A percentile compares a stretch with the other conserved stretches of the same genome.
Evolutionary conservation across 1,284 basidiomycete genomes (phyloP).

Genomic region (Naganishia albida): DNA sequence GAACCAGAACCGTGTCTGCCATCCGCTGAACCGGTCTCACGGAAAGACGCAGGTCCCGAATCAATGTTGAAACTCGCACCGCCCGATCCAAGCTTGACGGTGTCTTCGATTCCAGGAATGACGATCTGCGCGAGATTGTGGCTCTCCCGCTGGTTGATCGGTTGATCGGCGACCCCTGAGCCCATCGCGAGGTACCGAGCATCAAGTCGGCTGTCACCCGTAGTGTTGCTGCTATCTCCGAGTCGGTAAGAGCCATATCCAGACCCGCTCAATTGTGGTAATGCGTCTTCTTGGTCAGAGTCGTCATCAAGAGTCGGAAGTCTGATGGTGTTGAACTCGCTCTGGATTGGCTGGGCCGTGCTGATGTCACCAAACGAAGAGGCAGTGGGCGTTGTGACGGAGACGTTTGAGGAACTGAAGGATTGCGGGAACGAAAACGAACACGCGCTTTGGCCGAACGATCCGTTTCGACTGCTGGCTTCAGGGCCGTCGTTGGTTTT

Average conservation of each 20-base stretch:
- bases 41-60: not conserved
- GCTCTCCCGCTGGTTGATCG: not conserved
- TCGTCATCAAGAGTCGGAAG: constrained; percentile 29
- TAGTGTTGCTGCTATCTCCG: not conserved
- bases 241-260: constrained; percentile 12
- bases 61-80: not conserved
- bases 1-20: not conserved
- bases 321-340: constrained; percentile 26
- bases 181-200: not conserved
- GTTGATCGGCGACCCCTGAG: not conserved
- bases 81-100: constrained; percentile 5
- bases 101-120: constrained; percentile 18
- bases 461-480: not conserved
- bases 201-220: not conserved
- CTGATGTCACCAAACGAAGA: constrained; percentile 5
- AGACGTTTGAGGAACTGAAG: not conserved
- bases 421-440: constrained; percentile 27
- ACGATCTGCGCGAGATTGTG: constrained; percentile 23
- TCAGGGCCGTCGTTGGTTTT: not conserved
- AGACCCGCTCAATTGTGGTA: constrained; percentile 5
- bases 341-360: not conserved
- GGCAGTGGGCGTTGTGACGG: constrained; percentile 17
- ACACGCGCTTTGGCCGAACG: constrained; percentile 2
- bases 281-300: constrained; percentile 26
- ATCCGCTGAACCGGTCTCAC: not conserved